Conservation (phyloP, 2,329 filamentous ascomycete species). For the Pseudocercospora fuligena region DNA sequence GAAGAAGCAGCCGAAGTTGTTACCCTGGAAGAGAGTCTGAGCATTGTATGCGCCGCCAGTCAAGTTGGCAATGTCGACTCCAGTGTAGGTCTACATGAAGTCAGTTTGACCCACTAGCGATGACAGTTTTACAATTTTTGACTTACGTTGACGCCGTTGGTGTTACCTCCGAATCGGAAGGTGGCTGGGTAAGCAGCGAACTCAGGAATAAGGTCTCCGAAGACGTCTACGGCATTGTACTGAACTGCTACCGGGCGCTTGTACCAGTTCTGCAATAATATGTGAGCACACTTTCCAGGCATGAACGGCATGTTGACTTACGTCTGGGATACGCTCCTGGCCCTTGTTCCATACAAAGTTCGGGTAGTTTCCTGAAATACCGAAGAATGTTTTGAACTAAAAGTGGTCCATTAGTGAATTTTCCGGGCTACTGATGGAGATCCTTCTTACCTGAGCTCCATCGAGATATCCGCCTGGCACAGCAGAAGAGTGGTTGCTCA, state of each 20-base stretch:
- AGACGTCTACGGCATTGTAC: constrained; percentile 26
- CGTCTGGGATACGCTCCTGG: constrained; percentile 31
- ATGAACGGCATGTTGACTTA: neutral
- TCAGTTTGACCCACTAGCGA: neutral
- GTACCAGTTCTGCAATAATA: constrained; percentile 24
- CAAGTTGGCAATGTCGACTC: constrained; percentile 43
- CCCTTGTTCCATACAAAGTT: constrained; percentile 27
- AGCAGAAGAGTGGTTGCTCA: constrained; percentile 34
- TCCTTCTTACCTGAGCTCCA: constrained; percentile 29
- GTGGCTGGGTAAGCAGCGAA: constrained; percentile 24
- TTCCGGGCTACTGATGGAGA: constrained; percentile 18
- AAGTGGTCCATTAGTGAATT: neutral
- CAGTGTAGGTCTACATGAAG: constrained; percentile 35
- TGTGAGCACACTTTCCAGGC: neutral
- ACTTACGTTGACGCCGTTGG: constrained; percentile 34
- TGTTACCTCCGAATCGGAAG: constrained; percentile 41
- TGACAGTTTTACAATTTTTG: neutral
- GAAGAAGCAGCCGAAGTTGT: constrained; percentile 25
- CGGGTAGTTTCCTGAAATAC: constrained; percentile 20
- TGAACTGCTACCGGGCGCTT: constrained; percentile 25
- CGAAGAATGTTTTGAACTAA: constrained; percentile 34
- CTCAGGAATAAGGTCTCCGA: constrained; percentile 20
- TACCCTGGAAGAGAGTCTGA: constrained; percentile 21
- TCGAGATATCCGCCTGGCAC: constrained; percentile 33
- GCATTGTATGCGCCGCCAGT: constrained; percentile 50